A percentile compares a stretch with the other conserved stretches of the same genome.
Evolutionary conservation across 2,329 filamentous ascomycete species (phyloP).

Genomic region (Catunica adiposa): DNA sequence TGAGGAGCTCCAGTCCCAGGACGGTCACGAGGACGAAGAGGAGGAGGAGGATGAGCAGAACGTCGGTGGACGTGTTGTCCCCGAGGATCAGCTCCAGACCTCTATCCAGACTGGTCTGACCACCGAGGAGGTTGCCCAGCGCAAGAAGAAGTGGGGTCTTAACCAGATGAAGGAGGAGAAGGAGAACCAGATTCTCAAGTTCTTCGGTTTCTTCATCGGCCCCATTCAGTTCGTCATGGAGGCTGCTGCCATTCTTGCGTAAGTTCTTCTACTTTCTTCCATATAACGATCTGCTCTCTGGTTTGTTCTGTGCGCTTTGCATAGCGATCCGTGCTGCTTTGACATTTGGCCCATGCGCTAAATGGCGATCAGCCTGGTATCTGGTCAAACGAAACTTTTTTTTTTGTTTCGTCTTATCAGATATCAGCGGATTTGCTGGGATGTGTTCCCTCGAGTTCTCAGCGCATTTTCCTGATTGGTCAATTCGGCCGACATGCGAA

Average conservation of each 20-base stretch:
- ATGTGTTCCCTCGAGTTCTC: neutral
- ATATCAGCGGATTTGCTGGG: neutral
- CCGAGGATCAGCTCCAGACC: slow-evolving; percentile 64
- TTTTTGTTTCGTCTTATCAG: neutral
- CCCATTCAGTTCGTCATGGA: slow-evolving; percentile 93
- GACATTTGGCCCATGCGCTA: neutral
- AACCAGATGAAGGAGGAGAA: slow-evolving; percentile 90
- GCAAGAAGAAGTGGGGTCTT: slow-evolving; percentile 56
- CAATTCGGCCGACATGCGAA: neutral
- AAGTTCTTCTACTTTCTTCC: slow-evolving; percentile 38
- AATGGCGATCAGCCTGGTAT: neutral
- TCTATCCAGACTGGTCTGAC: slow-evolving; percentile 53
- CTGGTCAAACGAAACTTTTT: neutral
- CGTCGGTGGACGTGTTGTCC: slow-evolving; percentile 40
- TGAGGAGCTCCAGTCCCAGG: slow-evolving; percentile 69
- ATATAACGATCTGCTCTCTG: neutral
- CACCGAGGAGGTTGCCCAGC: slow-evolving; percentile 45
- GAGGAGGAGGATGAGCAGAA: slow-evolving; percentile 37
- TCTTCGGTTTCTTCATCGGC: slow-evolving; percentile 66
- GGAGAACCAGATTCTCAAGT: slow-evolving; percentile 71
- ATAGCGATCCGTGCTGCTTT: neutral
- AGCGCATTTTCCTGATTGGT: neutral
- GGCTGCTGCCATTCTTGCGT: slow-evolving; percentile 64
- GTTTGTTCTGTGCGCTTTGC: neutral
- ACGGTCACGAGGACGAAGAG: slow-evolving; percentile 50